Base-by-base conservation (phyloP, 164 flowering plant species). In the Paratinospora sagittata region DNA sequence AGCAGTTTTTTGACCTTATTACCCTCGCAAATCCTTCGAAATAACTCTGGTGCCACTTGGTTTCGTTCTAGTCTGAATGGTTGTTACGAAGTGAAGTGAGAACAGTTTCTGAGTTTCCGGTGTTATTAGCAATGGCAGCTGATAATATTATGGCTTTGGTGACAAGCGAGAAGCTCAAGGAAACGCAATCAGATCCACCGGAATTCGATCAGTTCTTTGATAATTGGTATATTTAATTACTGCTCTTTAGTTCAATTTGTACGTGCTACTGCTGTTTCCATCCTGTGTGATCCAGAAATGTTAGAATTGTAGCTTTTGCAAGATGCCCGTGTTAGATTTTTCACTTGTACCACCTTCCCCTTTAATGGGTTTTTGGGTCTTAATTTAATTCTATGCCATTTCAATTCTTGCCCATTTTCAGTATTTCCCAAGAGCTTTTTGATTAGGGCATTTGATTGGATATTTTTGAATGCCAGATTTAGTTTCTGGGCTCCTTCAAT, bases 71-170 rank as follows among this genome's bases (percentile, higher is more conserved):
- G 19, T 27, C 7, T 14, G 34, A 26, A 8, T 3, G 27, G 14
- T 10, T 23, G n/a, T n/a, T n/a, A n/a, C 63, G 12, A 60, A 26
- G 9, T n/a, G n/a, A n/a, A n/a, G n/a, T n/a, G n/a, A n/a, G 61
- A 57, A 57, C 61, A 57, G 24, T 19, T 57, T 57, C 5, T 16
- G 33, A 14, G 19, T n/a, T n/a, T n/a, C n/a, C n/a, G n/a, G n/a
- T n/a, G n/a, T n/a, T n/a, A n/a, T 36, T 37, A 64, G 43, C 2
- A 64, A 64, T 64, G 67, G 41, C 43, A n/a, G 67, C 58, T 52
- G 5, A 33, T 17, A 34, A 21, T 1, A 10, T 27, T 27, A 36
- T 27, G 33, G 34, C 8, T 62, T 27, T 62, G 19, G 65, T 16
- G 17, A 62, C 19, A 30, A 27, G 19, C 14, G 65, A 33, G 41